Conservation (phyloP, 2,329 filamentous ascomycete species). For the Fusarium goolgardi region DNA sequence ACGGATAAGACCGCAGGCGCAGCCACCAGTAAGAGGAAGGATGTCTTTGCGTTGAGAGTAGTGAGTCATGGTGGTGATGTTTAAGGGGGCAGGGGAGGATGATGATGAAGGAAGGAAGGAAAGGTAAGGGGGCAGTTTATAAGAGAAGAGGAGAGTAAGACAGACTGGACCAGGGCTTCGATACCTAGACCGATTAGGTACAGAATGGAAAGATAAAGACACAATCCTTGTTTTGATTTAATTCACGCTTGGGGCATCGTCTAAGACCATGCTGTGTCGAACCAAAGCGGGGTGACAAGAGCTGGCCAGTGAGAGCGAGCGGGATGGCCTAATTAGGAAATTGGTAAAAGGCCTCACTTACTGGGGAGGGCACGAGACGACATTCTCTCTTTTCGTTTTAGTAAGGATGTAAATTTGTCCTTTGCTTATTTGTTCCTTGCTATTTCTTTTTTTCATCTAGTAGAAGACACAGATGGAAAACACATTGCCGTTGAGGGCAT, state of each 20-base stretch:
- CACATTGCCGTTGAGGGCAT: background rate
- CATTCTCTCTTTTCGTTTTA: background rate
- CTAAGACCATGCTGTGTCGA: constrained; percentile 3
- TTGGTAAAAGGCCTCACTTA: background rate
- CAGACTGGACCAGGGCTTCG: background rate
- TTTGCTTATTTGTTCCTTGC: background rate
- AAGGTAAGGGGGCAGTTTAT: background rate
- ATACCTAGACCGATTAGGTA: background rate
- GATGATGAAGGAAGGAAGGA: background rate
- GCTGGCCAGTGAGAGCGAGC: constrained; percentile 47
- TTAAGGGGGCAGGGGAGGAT: background rate
- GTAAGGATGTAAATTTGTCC: background rate
- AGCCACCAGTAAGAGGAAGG: constrained; percentile 60
- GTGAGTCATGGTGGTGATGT: constrained; percentile 33
- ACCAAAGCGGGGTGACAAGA: constrained; percentile 36
- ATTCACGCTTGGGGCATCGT: constrained; percentile 11
- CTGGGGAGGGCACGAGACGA: background rate
- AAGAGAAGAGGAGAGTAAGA: background rate
- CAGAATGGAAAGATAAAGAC: background rate
- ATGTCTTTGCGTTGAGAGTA: constrained; percentile 44
- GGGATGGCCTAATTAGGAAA: constrained; percentile 49
- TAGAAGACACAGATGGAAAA: background rate
- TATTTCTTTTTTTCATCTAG: background rate
- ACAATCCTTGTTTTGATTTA: constrained; percentile 11
- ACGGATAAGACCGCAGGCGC: constrained; percentile 76